These are phyloP conservation scores for Canna indica DNA, from an alignment of 176 grass and related monocot genomes.

Conservation along the genomic window DNA sequence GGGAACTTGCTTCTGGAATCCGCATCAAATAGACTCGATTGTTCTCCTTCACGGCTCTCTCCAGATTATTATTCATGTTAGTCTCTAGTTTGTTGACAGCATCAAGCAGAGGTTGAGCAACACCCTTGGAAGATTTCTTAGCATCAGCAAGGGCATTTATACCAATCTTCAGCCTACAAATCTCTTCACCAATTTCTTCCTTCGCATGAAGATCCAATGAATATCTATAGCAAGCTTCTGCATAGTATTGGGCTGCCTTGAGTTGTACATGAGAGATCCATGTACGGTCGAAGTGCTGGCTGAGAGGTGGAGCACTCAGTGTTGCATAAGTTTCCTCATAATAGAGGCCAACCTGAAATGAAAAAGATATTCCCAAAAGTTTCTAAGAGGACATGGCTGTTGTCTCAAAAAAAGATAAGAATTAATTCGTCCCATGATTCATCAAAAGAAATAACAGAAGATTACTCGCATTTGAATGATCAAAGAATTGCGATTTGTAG, in stretches of 20 bases:
- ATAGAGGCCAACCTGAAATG: conserved; percentile 76
- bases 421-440: no score
- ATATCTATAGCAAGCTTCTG: conserved; percentile 83
- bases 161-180: conserved; percentile 80
- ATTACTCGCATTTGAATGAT: neutral
- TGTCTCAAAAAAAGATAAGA: no score
- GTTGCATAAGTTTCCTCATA: conserved; percentile 90
- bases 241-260: conserved; percentile 94
- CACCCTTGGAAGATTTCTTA: conserved; percentile 74
- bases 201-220: conserved; percentile 83
- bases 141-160: conserved; percentile 71
- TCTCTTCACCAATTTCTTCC: conserved; percentile 96
- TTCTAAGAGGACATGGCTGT: no score
- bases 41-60: conserved; percentile 90
- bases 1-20: conserved; percentile 62
- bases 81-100: conserved; percentile 68
- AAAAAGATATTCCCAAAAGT: neutral
- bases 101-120: conserved; percentile 70
- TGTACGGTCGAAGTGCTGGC: conserved; percentile 84
- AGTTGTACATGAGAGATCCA: conserved; percentile 94
- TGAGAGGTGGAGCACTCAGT: conserved; percentile 56
- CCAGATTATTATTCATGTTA: conserved; percentile 78
- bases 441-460: neutral
- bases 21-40: conserved; percentile 96
- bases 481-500: no score